Percentiles rank a stretch among this genome's conserved stretches.
Conservation (phyloP, 1,284 basidiomycete genomes). For the Ceratobasidium sp. region DNA sequence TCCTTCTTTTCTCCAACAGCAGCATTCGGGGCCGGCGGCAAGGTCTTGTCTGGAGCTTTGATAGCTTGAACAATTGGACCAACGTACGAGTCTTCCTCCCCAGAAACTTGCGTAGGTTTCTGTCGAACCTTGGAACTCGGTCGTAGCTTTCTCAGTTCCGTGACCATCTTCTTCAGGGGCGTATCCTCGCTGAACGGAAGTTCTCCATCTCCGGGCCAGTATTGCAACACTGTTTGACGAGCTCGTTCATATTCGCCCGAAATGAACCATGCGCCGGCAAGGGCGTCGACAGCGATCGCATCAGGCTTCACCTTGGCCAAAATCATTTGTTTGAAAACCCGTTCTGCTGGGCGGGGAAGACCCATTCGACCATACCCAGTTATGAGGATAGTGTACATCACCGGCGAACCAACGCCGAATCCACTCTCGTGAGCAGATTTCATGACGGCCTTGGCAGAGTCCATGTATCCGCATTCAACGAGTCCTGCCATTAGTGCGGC, state of each 20-base stretch:
- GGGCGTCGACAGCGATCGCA: conserved; percentile 36
- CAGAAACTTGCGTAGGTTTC: conserved; percentile 6
- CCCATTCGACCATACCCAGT: conserved; percentile 40
- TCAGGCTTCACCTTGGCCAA: conserved; percentile 36
- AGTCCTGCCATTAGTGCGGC: conserved; percentile 36
- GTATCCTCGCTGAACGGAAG: conserved; percentile 2
- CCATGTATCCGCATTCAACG: conserved; percentile 33
- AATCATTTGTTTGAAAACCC: conserved; percentile 36
- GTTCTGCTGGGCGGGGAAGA: conserved; percentile 28
- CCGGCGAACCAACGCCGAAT: conserved; percentile 3
- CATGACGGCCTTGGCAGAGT: conserved; percentile 24
- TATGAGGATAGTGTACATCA: conserved; percentile 40
- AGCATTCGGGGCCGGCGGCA: not conserved
- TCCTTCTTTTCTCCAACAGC: conserved; percentile 5
- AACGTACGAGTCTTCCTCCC: conserved; percentile 6
- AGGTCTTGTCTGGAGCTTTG: conserved; percentile 26
- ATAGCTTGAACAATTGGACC: conserved; percentile 24
- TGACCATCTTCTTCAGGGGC: conserved; percentile 11
- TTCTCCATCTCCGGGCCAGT: conserved; percentile 21
- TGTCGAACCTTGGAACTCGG: conserved; percentile 20
- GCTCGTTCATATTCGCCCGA: conserved; percentile 17
- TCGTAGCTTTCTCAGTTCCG: conserved; percentile 19
- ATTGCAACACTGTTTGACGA: conserved; percentile 9
- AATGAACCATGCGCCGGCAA: conserved; percentile 39
- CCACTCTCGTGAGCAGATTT: conserved; percentile 15